Percentiles rank a stretch among this genome's conserved stretches.
phyloP scores from a whole-genome alignment of 345 rosid genomes.

The Brassica nigra region DNA sequence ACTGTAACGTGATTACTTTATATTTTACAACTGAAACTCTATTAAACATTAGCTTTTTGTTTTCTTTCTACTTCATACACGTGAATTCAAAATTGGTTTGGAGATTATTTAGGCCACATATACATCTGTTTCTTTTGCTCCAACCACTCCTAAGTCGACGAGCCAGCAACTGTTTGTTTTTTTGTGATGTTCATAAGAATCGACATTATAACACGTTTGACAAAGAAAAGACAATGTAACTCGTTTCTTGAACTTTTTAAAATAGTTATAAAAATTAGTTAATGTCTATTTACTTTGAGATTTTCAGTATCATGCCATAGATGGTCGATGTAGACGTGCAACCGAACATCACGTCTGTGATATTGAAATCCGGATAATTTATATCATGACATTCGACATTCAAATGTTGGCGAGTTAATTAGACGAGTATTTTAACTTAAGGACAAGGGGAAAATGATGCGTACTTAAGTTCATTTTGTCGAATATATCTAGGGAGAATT shows the following conservation, averaged over 20 bases:
- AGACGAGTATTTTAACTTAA: neutral
- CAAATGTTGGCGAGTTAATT: neutral
- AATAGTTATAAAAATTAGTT: neutral
- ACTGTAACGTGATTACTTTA: neutral
- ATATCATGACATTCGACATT: neutral
- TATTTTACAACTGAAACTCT: neutral
- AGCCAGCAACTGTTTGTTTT: neutral
- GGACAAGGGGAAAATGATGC: neutral
- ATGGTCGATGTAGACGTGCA: conserved; percentile 18
- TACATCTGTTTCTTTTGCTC: neutral
- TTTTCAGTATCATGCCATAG: conserved; percentile 9
- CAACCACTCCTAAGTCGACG: neutral
- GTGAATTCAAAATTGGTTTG: neutral
- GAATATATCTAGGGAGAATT: too few relatives aligned
- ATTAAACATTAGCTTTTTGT: neutral
- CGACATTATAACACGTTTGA: neutral
- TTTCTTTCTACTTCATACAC: neutral
- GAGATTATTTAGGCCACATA: neutral
- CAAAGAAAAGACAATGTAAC: neutral
- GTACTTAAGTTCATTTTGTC: neutral
- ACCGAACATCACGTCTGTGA: neutral
- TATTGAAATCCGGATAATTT: neutral
- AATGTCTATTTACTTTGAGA: neutral
- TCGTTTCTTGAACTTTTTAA: conserved; percentile 19
- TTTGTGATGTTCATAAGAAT: neutral